These are phyloP conservation scores for Nyctanthes arbortristis DNA, from an alignment of 257 asterid species.

Conservation along the genomic window DNA sequence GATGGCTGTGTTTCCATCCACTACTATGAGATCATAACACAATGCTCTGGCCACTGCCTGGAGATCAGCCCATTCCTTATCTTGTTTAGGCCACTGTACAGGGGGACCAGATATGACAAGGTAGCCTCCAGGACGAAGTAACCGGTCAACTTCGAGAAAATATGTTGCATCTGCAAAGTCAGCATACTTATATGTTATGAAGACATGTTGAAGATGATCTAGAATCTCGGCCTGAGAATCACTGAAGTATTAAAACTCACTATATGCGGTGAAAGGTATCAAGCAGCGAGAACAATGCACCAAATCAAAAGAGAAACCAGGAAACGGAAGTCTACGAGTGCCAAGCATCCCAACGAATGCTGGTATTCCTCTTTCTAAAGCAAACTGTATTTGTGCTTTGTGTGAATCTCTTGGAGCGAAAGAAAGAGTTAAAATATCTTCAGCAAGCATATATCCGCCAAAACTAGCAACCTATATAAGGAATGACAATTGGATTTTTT, in stretches of 20 bases:
- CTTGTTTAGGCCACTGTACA: slow-evolving; percentile 94
- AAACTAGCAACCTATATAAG: slow-evolving; percentile 89
- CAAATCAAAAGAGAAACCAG: slow-evolving; percentile 88
- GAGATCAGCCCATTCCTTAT: slow-evolving; percentile 97
- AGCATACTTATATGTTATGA: slow-evolving; percentile 26
- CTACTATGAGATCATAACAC: slow-evolving; percentile 89
- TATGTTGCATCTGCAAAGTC: slow-evolving; percentile 82
- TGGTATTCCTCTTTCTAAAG: slow-evolving; percentile 94
- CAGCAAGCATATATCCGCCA: slow-evolving; percentile 89
- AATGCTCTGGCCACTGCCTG: slow-evolving; percentile 83
- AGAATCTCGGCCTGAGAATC: slow-evolving; percentile 4
- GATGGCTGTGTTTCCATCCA: slow-evolving; percentile 94
- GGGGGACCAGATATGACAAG: slow-evolving; percentile 97
- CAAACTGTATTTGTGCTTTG: slow-evolving; percentile 94
- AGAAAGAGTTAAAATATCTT: slow-evolving; percentile 79
- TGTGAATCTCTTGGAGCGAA: slow-evolving; percentile 98
- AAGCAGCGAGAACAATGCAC: slow-evolving; percentile 96
- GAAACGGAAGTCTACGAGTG: slow-evolving; percentile 90
- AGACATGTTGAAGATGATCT: background rate
- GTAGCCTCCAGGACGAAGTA: slow-evolving; percentile 98
- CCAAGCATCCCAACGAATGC: slow-evolving; percentile 99
- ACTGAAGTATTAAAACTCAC: slow-evolving; percentile 47
- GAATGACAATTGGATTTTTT: slow-evolving; percentile 6
- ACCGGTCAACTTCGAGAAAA: slow-evolving; percentile 93
- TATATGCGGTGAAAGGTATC: slow-evolving; percentile 90